Conservation (phyloP, 192 early-diverging fungal species). For the Glomus cerebriforme region DNA sequence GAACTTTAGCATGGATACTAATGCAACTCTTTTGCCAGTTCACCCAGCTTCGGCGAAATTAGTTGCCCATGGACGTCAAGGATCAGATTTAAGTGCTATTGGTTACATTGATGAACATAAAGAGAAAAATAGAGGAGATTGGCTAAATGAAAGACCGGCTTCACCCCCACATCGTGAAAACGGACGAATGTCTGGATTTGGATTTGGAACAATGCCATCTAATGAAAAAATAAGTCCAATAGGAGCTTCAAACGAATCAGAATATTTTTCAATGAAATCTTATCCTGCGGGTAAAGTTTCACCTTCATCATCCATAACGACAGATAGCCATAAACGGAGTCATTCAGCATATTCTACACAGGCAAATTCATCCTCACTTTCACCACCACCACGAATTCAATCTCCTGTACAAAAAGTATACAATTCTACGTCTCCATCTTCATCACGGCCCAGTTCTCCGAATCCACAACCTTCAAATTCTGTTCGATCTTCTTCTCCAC, state of each 20-base stretch:
- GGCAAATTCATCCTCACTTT: background rate
- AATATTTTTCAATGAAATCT: background rate
- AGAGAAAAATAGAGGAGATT: background rate
- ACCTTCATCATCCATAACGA: background rate
- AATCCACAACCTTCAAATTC: background rate
- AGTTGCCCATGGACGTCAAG: background rate
- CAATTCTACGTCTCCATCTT: background rate
- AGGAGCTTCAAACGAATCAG: background rate
- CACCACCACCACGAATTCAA: slow-evolving; percentile 20
- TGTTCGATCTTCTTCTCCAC: background rate
- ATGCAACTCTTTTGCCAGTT: background rate
- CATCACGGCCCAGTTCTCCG: slow-evolving; percentile 9
- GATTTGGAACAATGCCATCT: background rate
- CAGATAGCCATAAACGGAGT: background rate
- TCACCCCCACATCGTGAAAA: slow-evolving; percentile 11
- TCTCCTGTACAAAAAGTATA: slow-evolving; percentile 1
- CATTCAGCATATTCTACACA: background rate
- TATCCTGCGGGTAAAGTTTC: background rate
- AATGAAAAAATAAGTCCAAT: background rate
- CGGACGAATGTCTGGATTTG: background rate
- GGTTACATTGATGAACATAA: background rate
- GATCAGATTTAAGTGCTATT: slow-evolving; percentile 12
- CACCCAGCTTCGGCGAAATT: background rate
- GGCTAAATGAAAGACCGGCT: slow-evolving; percentile 14
- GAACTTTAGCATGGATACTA: background rate